A percentile compares a stretch with the other conserved stretches of the same genome.
Evolutionary conservation across 345 rosid genomes (phyloP).

Genomic region (Gossypium bickii): DNA sequence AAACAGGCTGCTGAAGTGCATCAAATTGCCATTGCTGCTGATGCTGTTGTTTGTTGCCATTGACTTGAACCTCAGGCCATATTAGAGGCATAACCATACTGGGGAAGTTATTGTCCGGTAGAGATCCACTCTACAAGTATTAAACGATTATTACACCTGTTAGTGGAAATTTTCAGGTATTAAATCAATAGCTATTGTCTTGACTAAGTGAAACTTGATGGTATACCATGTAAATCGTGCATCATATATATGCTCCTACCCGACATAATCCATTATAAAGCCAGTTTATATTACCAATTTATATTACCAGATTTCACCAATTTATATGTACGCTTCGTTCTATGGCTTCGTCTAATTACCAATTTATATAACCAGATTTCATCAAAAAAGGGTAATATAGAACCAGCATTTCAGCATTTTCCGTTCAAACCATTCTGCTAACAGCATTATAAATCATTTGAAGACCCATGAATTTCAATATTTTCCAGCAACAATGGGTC

Average conservation of each 20-base stretch:
- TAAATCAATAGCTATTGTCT: not conserved
- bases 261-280: not conserved
- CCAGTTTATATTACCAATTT: not conserved
- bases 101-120: slow-evolving; percentile 57
- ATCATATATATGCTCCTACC: not conserved
- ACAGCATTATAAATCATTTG: not conserved
- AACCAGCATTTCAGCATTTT: not conserved
- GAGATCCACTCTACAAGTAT: slow-evolving; percentile 51
- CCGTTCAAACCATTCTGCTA: not conserved
- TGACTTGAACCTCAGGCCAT: slow-evolving; percentile 61
- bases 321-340: too few species aligned
- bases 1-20: slow-evolving; percentile 52
- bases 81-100: slow-evolving; percentile 53
- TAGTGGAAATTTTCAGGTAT: not conserved
- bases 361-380: not conserved
- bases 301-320: not conserved
- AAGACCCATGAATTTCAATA: not conserved
- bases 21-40: slow-evolving; percentile 68
- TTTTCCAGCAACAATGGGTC: not conserved
- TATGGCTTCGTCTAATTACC: not conserved
- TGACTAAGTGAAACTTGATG: not conserved
- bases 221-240: not conserved
- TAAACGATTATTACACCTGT: not conserved
- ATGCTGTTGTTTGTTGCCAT: slow-evolving; percentile 54
- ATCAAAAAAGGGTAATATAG: not conserved